A percentile compares a stretch with the other conserved stretches of the same genome.
Conservation (phyloP, 179 eudicot species). For the Silene vulgaris region DNA sequence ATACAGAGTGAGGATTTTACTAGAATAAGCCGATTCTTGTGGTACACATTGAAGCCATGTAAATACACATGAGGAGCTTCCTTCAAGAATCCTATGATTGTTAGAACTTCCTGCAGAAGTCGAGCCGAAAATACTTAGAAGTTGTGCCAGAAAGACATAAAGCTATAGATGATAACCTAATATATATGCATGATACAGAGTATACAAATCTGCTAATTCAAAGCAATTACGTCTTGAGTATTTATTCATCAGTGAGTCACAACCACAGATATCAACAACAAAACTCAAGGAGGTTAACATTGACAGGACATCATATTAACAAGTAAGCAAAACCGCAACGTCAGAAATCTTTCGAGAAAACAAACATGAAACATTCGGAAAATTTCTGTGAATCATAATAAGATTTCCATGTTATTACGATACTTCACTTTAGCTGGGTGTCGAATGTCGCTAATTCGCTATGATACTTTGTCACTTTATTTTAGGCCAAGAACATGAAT, state of each 20-base stretch:
- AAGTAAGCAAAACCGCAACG: background rate
- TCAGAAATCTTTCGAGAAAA: too few relatives aligned
- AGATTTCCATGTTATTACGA: too few relatives aligned
- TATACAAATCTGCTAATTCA: background rate
- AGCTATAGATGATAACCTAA: background rate
- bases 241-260: background rate
- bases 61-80: constrained; percentile 83
- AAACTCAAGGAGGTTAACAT: background rate
- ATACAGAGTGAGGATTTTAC: constrained; percentile 36
- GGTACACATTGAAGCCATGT: constrained; percentile 93
- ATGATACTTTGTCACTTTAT: too few relatives aligned
- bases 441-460: too few relatives aligned
- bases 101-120: constrained; percentile 57
- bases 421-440: too few relatives aligned
- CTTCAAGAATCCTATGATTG: constrained; percentile 88
- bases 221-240: constrained; percentile 10
- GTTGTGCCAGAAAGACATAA: constrained; percentile 5
- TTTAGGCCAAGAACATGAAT: too few relatives aligned
- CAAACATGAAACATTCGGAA: too few relatives aligned
- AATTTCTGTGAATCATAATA: too few relatives aligned
- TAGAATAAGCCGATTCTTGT: constrained; percentile 90
- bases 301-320: background rate
- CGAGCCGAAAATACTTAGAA: constrained; percentile 11
- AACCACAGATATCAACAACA: background rate
- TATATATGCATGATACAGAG: background rate